Evolutionary conservation across 208 protist species (phyloP).

Genomic region (Trypanosoma rangeli): DNA sequence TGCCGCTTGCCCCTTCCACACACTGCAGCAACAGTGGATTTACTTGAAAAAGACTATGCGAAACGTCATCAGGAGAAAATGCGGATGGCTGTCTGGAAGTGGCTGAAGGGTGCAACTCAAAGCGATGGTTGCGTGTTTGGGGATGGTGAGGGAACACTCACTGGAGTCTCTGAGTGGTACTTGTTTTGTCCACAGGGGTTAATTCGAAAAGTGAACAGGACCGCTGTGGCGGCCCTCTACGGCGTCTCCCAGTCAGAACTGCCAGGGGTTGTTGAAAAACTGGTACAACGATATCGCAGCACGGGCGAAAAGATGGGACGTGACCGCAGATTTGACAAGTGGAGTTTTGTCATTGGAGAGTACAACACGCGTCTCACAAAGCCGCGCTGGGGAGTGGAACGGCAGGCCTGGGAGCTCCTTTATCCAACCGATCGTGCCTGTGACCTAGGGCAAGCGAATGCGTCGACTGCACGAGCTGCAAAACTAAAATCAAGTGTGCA

Average conservation of each 20-base stretch:
- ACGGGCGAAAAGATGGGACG: neutral
- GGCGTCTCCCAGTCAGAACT: neutral
- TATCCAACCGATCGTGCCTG: conserved; percentile 50
- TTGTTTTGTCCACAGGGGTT: conserved; percentile 47
- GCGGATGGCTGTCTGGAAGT: conserved; percentile 36
- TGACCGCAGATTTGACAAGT: conserved; percentile 1
- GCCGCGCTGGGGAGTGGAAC: conserved; percentile 56
- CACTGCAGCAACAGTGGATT: conserved; percentile 21
- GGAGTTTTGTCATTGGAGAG: conserved; percentile 42
- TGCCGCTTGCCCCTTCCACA: conserved; percentile 76
- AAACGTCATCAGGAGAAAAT: conserved; percentile 23
- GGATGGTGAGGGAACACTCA: conserved; percentile 59
- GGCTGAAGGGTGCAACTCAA: conserved; percentile 19
- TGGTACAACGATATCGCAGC: neutral
- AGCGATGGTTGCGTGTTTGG: conserved; percentile 64
- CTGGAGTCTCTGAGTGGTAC: conserved; percentile 60
- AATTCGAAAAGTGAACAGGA: conserved; percentile 57
- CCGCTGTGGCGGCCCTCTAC: conserved; percentile 25
- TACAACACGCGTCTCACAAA: conserved; percentile 43
- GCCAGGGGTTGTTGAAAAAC: conserved; percentile 1
- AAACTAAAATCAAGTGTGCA: neutral
- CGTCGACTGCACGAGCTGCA: neutral
- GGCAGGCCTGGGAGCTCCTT: conserved; percentile 64
- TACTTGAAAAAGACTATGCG: conserved; percentile 37
- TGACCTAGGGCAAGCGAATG: neutral